Evolutionary conservation across 768 basidiomycete genomes (phyloP), one percentile per base, ranked within the genome.

Genomic region (Paxillus rubicundulus): DNA sequence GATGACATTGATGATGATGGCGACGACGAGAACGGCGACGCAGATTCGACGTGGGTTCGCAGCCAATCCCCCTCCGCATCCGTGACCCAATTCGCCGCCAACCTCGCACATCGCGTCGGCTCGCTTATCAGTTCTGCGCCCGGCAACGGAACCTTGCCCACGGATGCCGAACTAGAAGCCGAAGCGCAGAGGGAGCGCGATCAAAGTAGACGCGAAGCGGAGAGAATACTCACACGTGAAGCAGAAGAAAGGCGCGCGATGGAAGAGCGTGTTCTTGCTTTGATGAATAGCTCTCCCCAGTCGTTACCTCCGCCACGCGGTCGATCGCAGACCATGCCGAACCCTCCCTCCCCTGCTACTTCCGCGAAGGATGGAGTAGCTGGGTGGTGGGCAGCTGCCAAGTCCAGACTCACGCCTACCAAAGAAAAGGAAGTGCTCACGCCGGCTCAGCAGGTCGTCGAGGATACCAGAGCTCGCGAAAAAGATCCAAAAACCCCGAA

Each of bases 361-460:
- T 84, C 85, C 6, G 78, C 84, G 60, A 86, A 87, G 68, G 87
- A 85, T n/a, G 64, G 66, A 2, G 62, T 56, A 39, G 21, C 67
- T 1, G 75, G 76, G 41, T 92, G 91, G 91, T 90, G 89, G 87
- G 68, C 79, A 10, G 75, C 81, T 3, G 82, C 89, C 17, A 92
- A 88, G 76, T 81, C 81, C 58, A 82, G 74, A 58, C 77, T 93
- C 9, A 90, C 89, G 1, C 88, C 90, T 2, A 86, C 86, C 12
- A 92, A 91, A 60, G 84, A 84, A 10, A 80, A 80, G 61, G 82
- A 87, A 13, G 68, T 74, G 1, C 81, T 89, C n/a, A 92, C 91
- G 0, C 89, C 90, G 9, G 90, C 91, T 0, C 90, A 92, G 61
- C 89, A 90, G 59, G 77, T 93, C 49, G 84, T 92, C 44, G 77